Evolutionary conservation across 1,139 yeast species (phyloP), one percentile per base, ranked within the genome.

Genomic region (Suhomyces taliae): DNA sequence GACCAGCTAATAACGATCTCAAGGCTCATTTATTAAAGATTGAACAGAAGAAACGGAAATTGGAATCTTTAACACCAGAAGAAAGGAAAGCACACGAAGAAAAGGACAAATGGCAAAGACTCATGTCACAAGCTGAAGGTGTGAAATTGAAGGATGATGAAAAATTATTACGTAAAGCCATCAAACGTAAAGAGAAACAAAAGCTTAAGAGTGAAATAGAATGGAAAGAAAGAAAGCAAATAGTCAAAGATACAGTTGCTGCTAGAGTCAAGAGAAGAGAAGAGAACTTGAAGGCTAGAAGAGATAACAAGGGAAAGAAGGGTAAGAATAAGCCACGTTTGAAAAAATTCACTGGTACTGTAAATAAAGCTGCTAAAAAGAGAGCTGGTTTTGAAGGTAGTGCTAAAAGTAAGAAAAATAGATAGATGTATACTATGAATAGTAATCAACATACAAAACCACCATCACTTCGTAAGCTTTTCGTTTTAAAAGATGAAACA

Each of bases 61-160:
- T 89, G 33, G 78, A 79, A 14, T 64, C 71, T 40, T 67, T 90
- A 61, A 83, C 84, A 49, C 81, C 80, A 19, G 88, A 85, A 43
- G 84, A 87, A 52, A 83, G 81, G 59, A 71, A 74, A 35, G 78
- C 79, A 50, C 69, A 78, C 34, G 79, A 78, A 49, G 90, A 87
- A 53, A 90, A 90, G 59, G 85, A 83, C 36, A 82, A 85, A 59
- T 93, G 99, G 99, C 83, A 81, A 58, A 78, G 81, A 56, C 89
- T 95, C 15, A 75, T 91, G 72, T 78, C 87, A 33, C 93, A 87
- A 60, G 91, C 96, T 4, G 96, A 90, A 67, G 99, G 99, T 41
- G 70, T 82, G 29, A 91, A 90, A 65, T 73, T 91, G 42, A 87
- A 87, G 59, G 97, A 95, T 65, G 95, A 93, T 64, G 99, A 91